Evolutionary conservation across 2,329 filamentous ascomycete species (phyloP).

Genomic region (Zymoseptoria ardabiliae): DNA sequence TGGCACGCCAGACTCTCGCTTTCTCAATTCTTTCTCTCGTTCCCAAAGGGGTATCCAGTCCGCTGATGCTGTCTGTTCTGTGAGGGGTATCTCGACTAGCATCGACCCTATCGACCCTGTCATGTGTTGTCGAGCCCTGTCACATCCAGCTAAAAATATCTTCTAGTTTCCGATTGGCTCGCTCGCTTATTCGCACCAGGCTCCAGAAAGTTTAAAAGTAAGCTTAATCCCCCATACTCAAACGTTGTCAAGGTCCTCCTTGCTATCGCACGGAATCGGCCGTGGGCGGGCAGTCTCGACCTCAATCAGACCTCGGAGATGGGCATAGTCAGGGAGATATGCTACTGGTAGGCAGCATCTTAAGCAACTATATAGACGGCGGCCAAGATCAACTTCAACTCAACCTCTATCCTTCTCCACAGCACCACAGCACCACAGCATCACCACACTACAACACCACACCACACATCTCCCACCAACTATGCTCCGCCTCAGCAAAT

Average conservation of each 20-base stretch:
- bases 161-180: background rate
- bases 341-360: background rate
- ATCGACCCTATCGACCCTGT: no score
- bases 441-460: background rate
- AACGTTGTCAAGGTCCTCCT: background rate
- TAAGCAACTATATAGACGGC: background rate
- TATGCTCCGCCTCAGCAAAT: slow-evolving; percentile 17
- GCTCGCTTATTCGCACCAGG: background rate
- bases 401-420: background rate
- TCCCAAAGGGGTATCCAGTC: no score
- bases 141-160: background rate
- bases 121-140: no score
- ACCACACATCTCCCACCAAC: slow-evolving; percentile 21
- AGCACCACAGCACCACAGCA: background rate
- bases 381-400: no score
- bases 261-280: background rate
- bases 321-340: background rate
- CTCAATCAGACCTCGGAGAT: background rate
- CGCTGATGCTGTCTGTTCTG: no score
- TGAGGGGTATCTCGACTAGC: no score
- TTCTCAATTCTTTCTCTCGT: no score
- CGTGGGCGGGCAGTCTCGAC: background rate
- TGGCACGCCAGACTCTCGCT: no score
- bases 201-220: background rate
- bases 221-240: background rate